Percentiles rank a stretch among this genome's conserved stretches.
These are phyloP conservation scores for Aspergillus novoparasiticus DNA, from an alignment of 2,329 filamentous ascomycete genomes.

Conservation along the genomic window DNA sequence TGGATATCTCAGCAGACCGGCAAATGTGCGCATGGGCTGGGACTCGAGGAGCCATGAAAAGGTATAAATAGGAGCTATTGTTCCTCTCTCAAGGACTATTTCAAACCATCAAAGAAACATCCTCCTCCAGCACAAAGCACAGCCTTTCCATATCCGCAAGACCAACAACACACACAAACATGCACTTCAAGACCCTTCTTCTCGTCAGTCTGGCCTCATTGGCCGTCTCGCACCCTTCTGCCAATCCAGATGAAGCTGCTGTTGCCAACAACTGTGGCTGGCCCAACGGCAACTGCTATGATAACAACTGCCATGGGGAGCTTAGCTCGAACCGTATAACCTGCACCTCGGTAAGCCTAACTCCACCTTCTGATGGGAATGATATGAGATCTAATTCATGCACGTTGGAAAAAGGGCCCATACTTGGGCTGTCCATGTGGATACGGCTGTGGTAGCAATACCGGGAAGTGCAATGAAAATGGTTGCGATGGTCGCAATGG, in stretches of 20 bases:
- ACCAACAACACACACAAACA: background rate
- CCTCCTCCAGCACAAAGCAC: background rate
- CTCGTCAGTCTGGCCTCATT: conserved; percentile 1
- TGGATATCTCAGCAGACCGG: background rate
- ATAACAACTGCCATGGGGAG: conserved; percentile 14
- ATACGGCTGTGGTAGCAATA: conserved; percentile 9
- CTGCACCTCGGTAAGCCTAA: conserved; percentile 6
- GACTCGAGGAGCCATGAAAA: background rate
- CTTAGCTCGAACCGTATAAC: conserved; percentile 5
- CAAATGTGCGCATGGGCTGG: background rate
- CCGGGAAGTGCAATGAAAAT: conserved; percentile 10
- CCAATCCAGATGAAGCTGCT: background rate
- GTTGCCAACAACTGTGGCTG: conserved; percentile 7
- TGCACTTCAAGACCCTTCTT: conserved; percentile 1
- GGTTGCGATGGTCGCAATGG: conserved; percentile 10
- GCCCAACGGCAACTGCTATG: conserved; percentile 14
- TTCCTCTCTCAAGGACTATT: background rate
- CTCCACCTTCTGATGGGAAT: no score
- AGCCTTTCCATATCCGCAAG: background rate
- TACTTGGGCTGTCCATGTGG: conserved; percentile 13
- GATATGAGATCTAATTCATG: background rate
- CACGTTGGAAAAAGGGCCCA: background rate
- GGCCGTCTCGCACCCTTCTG: conserved; percentile 1
- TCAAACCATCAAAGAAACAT: background rate
- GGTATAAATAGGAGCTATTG: background rate